These are phyloP conservation scores for Xylariaceae sp. DNA, from an alignment of 2,329 filamentous ascomycete species.

Conservation along the genomic window DNA sequence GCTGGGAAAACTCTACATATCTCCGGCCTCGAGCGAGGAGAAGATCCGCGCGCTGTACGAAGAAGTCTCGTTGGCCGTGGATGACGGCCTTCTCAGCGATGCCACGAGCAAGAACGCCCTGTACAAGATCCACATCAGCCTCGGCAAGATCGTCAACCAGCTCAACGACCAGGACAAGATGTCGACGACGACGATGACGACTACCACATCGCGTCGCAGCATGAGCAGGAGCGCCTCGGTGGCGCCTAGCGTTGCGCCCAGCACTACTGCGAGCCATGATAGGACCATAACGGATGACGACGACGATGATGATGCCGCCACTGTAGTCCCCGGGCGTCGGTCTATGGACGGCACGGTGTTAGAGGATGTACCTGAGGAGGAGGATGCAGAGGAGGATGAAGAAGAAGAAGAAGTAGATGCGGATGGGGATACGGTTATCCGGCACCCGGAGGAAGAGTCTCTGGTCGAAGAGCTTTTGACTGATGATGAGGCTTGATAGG, in stretches of 20 bases:
- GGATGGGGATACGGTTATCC: slow-evolving; percentile 11
- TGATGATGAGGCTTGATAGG: slow-evolving; percentile 13
- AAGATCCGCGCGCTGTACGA: slow-evolving; percentile 54
- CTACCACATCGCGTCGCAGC: slow-evolving; percentile 5
- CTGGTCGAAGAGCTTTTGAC: slow-evolving; percentile 16
- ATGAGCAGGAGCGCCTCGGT: slow-evolving; percentile 16
- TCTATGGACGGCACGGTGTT: slow-evolving; percentile 8
- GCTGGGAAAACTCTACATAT: slow-evolving; percentile 76
- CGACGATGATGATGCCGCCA: slow-evolving; percentile 13
- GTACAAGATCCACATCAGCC: slow-evolving; percentile 61
- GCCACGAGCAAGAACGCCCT: slow-evolving; percentile 58
- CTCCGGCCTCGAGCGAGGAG: slow-evolving; percentile 56
- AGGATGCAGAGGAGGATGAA: slow-evolving; percentile 6
- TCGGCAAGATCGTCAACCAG: slow-evolving; percentile 62
- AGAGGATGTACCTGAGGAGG: slow-evolving; percentile 14
- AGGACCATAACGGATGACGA: slow-evolving; percentile 4
- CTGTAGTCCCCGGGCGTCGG: slow-evolving; percentile 1
- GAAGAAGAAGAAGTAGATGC: slow-evolving; percentile 9
- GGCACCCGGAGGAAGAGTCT: slow-evolving; percentile 5
- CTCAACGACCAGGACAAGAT: slow-evolving; percentile 37
- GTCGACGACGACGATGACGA: slow-evolving; percentile 4
- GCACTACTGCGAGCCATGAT: slow-evolving; percentile 2
- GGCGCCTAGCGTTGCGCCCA: slow-evolving; percentile 10
- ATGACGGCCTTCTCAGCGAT: slow-evolving; percentile 54
- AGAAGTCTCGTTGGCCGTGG: slow-evolving; percentile 56